Evolutionary conservation across 148 eudicot species (phyloP).

Genomic region (Chenopodium suecicum): DNA sequence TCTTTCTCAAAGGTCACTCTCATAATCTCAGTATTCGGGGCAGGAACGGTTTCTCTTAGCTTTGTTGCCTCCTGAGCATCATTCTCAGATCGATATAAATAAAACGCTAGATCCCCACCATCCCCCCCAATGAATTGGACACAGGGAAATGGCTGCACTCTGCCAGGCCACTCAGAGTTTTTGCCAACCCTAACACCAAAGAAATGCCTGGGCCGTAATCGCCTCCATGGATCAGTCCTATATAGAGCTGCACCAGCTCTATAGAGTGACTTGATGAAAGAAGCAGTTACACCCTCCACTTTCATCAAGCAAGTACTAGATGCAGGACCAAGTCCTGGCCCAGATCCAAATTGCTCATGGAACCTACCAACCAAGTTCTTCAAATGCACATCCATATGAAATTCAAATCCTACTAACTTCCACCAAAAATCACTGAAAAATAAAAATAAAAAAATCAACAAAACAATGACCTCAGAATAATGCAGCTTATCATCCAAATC

Average conservation of each 20-base stretch:
- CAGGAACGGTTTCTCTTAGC: conserved; percentile 46
- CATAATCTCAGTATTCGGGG: conserved; percentile 54
- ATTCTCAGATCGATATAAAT: conserved; percentile 21
- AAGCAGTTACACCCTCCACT: conserved; percentile 46
- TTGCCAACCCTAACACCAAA: conserved; percentile 46
- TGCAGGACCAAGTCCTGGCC: conserved; percentile 71
- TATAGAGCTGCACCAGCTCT: conserved; percentile 61
- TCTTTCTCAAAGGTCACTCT: conserved; percentile 64
- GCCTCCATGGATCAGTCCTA: conserved; percentile 65
- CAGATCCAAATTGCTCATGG: conserved; percentile 70
- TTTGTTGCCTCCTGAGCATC: conserved; percentile 51
- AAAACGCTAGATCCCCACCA: conserved; percentile 42
- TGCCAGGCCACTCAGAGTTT: conserved; percentile 35
- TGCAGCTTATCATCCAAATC: background rate
- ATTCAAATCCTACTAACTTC: background rate
- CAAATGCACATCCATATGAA: conserved; percentile 56
- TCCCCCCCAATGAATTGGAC: conserved; percentile 62
- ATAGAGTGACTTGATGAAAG: conserved; percentile 52
- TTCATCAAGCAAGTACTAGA: conserved; percentile 52
- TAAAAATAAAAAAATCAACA: background rate
- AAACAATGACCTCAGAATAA: background rate
- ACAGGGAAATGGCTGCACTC: too few species aligned
- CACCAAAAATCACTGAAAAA: background rate
- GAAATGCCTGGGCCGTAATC: conserved; percentile 28
- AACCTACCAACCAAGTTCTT: conserved; percentile 56